phyloP scores from a whole-genome alignment of 495 filamentous ascomycete genomes.

The Mycothermus thermophilus region DNA sequence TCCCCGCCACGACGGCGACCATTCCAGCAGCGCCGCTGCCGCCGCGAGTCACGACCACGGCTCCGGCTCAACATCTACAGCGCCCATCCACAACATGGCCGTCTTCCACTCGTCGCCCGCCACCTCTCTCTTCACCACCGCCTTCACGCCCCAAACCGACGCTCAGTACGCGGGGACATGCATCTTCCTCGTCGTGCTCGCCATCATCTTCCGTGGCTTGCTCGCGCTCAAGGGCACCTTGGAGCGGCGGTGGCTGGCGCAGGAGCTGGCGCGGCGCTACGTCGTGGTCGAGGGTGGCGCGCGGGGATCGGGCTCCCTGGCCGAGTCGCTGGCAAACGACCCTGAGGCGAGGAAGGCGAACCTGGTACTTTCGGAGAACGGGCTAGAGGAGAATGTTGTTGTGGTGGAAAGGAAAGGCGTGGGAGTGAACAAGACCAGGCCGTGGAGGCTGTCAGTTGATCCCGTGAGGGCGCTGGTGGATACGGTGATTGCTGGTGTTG shows the following conservation, averaged over 20 bases:
- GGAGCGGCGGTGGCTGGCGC: constrained; percentile 41
- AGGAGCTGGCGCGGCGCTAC: constrained; percentile 57
- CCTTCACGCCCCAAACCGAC: constrained; percentile 55
- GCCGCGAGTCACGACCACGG: constrained; percentile 8
- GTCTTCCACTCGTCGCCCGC: constrained; percentile 51
- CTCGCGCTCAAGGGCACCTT: constrained; percentile 49
- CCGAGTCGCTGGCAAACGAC: constrained; percentile 36
- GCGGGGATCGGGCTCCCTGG: too few species aligned
- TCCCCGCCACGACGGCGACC: constrained; percentile 6
- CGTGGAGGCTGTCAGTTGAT: constrained; percentile 71
- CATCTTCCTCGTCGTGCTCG: constrained; percentile 69
- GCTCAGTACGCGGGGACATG: constrained; percentile 72
- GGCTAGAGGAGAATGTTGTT: constrained; percentile 58
- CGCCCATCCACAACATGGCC: constrained; percentile 28
- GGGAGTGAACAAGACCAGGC: constrained; percentile 29
- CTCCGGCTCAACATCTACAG: too few species aligned
- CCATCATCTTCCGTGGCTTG: constrained; percentile 50
- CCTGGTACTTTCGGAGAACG: constrained; percentile 49
- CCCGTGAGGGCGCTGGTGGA: constrained; percentile 55
- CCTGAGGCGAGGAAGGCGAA: constrained; percentile 43
- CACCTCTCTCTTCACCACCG: constrained; percentile 58
- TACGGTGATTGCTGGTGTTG: constrained; percentile 56
- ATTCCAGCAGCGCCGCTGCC: background rate
- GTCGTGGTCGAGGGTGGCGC: constrained; percentile 54
- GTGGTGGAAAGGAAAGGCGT: constrained; percentile 46